These are phyloP conservation scores for Aegilops umbellulata DNA, from an alignment of 176 grass and related monocot species.

Conservation along the genomic window DNA sequence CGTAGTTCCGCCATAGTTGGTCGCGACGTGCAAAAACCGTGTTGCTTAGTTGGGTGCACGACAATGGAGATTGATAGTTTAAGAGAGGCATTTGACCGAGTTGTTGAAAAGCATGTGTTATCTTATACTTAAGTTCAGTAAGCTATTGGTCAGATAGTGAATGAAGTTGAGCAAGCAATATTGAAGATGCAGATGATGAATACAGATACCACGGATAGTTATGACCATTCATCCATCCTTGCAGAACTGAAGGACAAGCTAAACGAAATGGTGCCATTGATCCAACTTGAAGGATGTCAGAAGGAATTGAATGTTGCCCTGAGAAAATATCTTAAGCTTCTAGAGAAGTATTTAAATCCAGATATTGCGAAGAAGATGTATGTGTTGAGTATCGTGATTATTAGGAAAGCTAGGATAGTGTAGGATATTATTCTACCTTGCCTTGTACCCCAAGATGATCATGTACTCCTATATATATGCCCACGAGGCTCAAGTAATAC, in stretches of 20 bases:
- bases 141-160: constrained; percentile 50
- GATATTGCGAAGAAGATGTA: constrained; percentile 51
- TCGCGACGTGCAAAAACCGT: not conserved
- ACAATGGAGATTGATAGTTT: constrained; percentile 75
- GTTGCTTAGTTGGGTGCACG: constrained; percentile 26
- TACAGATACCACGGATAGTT: too few species aligned
- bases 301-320: constrained; percentile 73
- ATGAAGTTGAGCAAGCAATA: constrained; percentile 57
- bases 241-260: too few species aligned
- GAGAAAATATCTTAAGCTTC: constrained; percentile 65
- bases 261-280: too few species aligned
- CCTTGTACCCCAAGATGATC: too few species aligned
- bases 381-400: too few species aligned
- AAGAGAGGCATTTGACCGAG: constrained; percentile 71
- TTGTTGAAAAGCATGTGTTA: constrained; percentile 58
- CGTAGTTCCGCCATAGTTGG: too few species aligned
- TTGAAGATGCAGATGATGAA: constrained; percentile 45
- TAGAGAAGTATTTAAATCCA: constrained; percentile 75
- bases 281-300: constrained; percentile 41
- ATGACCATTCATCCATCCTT: too few species aligned
- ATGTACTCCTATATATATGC: too few species aligned
- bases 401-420: too few species aligned
- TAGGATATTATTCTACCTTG: too few species aligned
- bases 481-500: too few species aligned
- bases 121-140: constrained; percentile 58